These are phyloP conservation scores for Isatis tinctoria DNA, from an alignment of 345 rosid species.

Conservation along the genomic window DNA sequence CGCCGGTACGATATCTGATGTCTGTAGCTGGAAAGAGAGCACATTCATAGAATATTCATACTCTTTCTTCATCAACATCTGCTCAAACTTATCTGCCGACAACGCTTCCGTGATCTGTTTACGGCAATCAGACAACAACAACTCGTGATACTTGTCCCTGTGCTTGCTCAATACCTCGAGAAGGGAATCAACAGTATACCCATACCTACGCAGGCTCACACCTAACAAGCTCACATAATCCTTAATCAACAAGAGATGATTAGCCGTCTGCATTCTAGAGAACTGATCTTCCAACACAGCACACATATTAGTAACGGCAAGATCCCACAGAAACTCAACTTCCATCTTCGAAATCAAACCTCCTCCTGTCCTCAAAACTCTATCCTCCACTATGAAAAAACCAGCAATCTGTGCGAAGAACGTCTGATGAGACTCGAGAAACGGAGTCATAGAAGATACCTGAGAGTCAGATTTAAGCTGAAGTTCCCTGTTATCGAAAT, in stretches of 20 bases:
- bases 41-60: slow-evolving; percentile 97
- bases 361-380: slow-evolving; percentile 85
- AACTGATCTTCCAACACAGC: slow-evolving; percentile 95
- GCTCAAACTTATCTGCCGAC: slow-evolving; percentile 93
- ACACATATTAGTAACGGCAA: slow-evolving; percentile 94
- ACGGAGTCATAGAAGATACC: slow-evolving; percentile 97
- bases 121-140: slow-evolving; percentile 87
- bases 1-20: slow-evolving; percentile 82
- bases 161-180: slow-evolving; percentile 94
- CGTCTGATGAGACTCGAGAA: slow-evolving; percentile 95
- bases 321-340: slow-evolving; percentile 93
- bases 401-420: slow-evolving; percentile 98
- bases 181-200: slow-evolving; percentile 80
- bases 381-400: slow-evolving; percentile 89
- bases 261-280: slow-evolving; percentile 98
- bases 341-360: slow-evolving; percentile 76
- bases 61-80: slow-evolving; percentile 97
- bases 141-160: slow-evolving; percentile 89
- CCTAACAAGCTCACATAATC: slow-evolving; percentile 97
- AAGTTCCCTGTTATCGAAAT: slow-evolving; percentile 86
- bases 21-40: slow-evolving; percentile 91
- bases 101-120: slow-evolving; percentile 91
- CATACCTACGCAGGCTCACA: slow-evolving; percentile 80
- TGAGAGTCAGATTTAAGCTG: slow-evolving; percentile 94
- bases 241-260: slow-evolving; percentile 86